These are phyloP conservation scores for Cantharellus anzutake DNA, from an alignment of 768 basidiomycete species.

Conservation along the genomic window DNA sequence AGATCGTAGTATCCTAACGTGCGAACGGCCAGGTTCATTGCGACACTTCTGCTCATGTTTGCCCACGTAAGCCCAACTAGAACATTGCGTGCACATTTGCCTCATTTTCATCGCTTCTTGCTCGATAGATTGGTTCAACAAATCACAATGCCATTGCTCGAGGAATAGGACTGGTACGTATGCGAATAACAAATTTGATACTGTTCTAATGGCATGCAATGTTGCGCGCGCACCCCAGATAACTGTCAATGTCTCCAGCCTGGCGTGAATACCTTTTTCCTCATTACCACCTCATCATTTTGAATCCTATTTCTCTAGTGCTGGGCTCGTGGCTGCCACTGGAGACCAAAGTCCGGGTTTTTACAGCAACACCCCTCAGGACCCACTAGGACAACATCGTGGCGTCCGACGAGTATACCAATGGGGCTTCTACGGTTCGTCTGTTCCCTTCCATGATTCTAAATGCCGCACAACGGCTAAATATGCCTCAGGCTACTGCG, in stretches of 20 bases:
- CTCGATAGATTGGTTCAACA: constrained; percentile 8
- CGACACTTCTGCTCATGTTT: constrained; percentile 9
- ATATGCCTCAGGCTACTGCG: constrained; percentile 7
- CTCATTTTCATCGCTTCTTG: not conserved
- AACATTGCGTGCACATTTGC: not conserved
- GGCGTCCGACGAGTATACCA: constrained; percentile 10
- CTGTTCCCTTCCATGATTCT: not conserved
- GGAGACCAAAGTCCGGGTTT: constrained; percentile 7
- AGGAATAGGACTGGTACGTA: constrained; percentile 7
- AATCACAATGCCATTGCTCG: constrained; percentile 7
- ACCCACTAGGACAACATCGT: constrained; percentile 4
- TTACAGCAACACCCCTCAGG: constrained; percentile 7
- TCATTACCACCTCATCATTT: not conserved
- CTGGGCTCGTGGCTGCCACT: constrained; percentile 5
- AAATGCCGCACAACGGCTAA: too few species aligned
- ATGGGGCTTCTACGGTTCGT: constrained; percentile 11
- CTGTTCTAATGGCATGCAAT: not conserved
- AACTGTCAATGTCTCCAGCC: constrained; percentile 9
- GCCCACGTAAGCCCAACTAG: constrained; percentile 7
- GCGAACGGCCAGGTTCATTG: constrained; percentile 4
- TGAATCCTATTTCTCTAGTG: constrained; percentile 2
- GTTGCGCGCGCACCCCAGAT: not conserved
- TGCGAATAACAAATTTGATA: not conserved
- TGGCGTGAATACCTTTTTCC: constrained; percentile 3
- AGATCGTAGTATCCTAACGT: not conserved